Evolutionary conservation across 208 protist species (phyloP).

Genomic region (Acanthamoeba healyi): DNA sequence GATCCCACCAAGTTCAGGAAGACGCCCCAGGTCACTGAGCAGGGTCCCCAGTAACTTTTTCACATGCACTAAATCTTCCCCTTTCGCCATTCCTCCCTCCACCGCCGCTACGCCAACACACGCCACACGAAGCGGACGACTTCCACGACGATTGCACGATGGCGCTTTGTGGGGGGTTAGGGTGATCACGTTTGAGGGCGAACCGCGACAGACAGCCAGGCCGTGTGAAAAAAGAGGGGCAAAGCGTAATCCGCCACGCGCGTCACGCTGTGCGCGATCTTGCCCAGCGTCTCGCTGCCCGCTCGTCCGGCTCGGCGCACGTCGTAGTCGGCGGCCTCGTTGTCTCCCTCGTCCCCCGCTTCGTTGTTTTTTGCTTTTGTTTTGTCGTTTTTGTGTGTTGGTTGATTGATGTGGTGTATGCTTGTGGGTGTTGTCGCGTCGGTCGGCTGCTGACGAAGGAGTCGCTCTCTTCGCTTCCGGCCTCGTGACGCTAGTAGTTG

Average conservation of each 20-base stretch:
- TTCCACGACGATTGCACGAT: too few species aligned
- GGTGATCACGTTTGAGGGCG: too few species aligned
- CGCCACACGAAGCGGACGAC: too few species aligned
- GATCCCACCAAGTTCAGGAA: conserved; percentile 45
- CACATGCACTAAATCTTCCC: too few species aligned
- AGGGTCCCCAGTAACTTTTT: conserved; percentile 10
- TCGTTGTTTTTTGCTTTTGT: conserved; percentile 15
- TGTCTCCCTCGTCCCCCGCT: not conserved
- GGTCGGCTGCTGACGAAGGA: not conserved
- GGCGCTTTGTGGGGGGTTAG: too few species aligned
- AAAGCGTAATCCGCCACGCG: not conserved
- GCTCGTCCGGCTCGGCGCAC: not conserved
- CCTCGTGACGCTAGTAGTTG: too few species aligned
- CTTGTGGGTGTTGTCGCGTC: not conserved
- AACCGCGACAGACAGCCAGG: too few species aligned
- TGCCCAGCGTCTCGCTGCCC: not conserved
- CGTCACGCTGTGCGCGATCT: not conserved
- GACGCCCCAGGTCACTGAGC: not conserved
- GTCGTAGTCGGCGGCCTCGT: not conserved
- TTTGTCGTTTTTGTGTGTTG: not conserved
- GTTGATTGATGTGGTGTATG: not conserved
- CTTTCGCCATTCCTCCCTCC: too few species aligned
- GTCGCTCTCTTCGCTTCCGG: not conserved
- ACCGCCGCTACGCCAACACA: too few species aligned
- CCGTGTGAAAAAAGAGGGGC: too few species aligned